Evolutionary conservation across 441 rosid genomes (phyloP).

Genomic region (Corymbia citriodora): DNA sequence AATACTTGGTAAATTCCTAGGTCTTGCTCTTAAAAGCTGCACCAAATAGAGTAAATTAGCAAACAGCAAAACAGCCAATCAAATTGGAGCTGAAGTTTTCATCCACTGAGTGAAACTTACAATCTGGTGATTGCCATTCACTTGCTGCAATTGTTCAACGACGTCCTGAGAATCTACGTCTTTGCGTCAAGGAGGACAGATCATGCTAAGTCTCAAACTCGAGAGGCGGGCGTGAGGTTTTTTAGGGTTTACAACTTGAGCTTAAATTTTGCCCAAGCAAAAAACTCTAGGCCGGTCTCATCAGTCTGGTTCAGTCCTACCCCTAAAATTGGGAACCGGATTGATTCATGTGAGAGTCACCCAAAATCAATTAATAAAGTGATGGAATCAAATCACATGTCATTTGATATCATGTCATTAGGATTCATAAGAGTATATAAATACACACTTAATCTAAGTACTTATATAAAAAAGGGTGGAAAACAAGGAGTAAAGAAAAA

Average conservation of each 20-base stretch:
- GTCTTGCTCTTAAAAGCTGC: slow-evolving; percentile 76
- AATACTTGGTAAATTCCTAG: slow-evolving; percentile 28
- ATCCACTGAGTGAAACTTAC: slow-evolving; percentile 29
- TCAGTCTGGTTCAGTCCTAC: background rate
- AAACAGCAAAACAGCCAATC: background rate
- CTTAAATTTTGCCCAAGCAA: background rate
- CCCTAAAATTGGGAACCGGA: rapidly evolving
- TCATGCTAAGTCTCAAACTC: background rate
- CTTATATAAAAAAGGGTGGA: background rate
- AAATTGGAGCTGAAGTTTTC: background rate
- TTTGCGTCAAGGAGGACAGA: slow-evolving; percentile 22
- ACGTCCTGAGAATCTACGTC: slow-evolving; percentile 87
- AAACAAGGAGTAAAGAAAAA: background rate
- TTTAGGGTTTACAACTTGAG: background rate
- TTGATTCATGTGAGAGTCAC: rapidly evolving
- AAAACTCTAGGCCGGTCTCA: rapidly evolving
- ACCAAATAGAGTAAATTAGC: slow-evolving; percentile 1
- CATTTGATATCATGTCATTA: background rate
- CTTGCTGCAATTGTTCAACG: slow-evolving; percentile 67
- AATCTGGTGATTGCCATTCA: slow-evolving; percentile 72
- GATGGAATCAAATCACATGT: background rate
- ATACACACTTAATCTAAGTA: background rate
- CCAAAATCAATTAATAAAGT: background rate
- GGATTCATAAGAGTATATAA: background rate
- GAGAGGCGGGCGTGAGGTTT: background rate